Evolutionary conservation across 2,329 filamentous ascomycete genomes (phyloP).

Genomic region (Arthrobotrys pseudoclavata): DNA sequence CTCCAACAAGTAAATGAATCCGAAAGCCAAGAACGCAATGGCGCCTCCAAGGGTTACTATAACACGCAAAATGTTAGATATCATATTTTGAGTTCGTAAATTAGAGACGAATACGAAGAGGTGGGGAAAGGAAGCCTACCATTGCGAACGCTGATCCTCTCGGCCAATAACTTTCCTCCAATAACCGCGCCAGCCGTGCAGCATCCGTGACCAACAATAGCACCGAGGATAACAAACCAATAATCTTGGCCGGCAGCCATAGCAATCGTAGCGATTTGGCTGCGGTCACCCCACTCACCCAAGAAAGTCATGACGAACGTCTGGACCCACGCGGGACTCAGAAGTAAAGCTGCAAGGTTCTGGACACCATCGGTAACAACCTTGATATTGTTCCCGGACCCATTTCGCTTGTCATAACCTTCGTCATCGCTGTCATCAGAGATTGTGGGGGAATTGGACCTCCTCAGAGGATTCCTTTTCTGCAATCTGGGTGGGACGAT

Average conservation of each 20-base stretch:
- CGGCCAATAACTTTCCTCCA: constrained; percentile 91
- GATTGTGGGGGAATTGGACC: constrained; percentile 56
- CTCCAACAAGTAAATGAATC: constrained; percentile 90
- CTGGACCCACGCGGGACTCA: constrained; percentile 98
- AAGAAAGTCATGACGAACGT: constrained; percentile 99
- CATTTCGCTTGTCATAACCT: constrained; percentile 64
- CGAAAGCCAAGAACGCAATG: constrained; percentile 89
- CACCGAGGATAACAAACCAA: constrained; percentile 96
- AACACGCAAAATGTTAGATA: constrained; percentile 36
- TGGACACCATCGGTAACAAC: constrained; percentile 75
- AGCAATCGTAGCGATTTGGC: constrained; percentile 97
- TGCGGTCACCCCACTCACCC: constrained; percentile 97
- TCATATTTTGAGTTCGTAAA: constrained; percentile 32
- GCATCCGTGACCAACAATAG: constrained; percentile 84
- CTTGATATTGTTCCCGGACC: constrained; percentile 65
- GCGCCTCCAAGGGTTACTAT: constrained; percentile 81
- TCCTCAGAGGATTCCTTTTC: constrained; percentile 50
- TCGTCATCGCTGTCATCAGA: constrained; percentile 56
- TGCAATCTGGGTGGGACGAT: constrained; percentile 43
- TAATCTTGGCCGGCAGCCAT: constrained; percentile 99
- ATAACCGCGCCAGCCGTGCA: constrained; percentile 94
- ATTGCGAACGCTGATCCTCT: constrained; percentile 92
- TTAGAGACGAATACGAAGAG: neutral
- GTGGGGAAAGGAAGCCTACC: constrained; percentile 74
- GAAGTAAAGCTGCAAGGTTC: constrained; percentile 87